Conservation (phyloP, 176 grass and related monocot species). For the Paspalum vaginatum region DNA sequence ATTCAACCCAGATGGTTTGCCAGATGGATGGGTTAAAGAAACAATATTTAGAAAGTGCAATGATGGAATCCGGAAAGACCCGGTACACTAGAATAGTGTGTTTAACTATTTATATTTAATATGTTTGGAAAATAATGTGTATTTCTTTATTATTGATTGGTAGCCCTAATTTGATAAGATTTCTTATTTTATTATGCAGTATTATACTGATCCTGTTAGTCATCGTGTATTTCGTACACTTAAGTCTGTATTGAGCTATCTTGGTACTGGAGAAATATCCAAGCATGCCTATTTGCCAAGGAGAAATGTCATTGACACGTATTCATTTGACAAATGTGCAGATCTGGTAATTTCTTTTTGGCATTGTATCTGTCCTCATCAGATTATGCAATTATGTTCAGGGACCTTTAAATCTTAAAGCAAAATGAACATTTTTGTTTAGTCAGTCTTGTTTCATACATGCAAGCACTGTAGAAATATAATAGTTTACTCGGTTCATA, state of each 20-base stretch:
- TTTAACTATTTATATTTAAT: constrained; percentile 5
- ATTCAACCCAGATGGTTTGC: constrained; percentile 60
- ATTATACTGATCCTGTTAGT: constrained; percentile 56
- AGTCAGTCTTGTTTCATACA: not conserved
- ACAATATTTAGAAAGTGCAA: constrained; percentile 52
- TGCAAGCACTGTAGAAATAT: not conserved
- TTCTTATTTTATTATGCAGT: constrained; percentile 54
- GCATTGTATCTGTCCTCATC: constrained; percentile 3
- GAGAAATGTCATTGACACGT: constrained; percentile 52
- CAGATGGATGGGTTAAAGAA: constrained; percentile 65
- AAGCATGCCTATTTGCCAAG: constrained; percentile 53
- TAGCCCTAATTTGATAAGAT: constrained; percentile 21
- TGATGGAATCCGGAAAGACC: constrained; percentile 60
- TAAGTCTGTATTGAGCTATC: constrained; percentile 50
- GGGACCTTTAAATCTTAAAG: not conserved
- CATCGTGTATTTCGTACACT: constrained; percentile 61
- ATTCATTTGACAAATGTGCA: constrained; percentile 51
- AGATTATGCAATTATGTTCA: not conserved
- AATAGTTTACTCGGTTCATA: not conserved
- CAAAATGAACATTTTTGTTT: not conserved
- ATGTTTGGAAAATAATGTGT: constrained; percentile 21
- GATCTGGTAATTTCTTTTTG: constrained; percentile 47
- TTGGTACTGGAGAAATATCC: constrained; percentile 61
- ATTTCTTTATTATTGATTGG: not conserved
- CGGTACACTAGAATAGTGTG: constrained; percentile 32